Evolutionary conservation across 1,139 yeast genomes (phyloP).

Genomic region (Zygosaccharomyces pseudobailii): DNA sequence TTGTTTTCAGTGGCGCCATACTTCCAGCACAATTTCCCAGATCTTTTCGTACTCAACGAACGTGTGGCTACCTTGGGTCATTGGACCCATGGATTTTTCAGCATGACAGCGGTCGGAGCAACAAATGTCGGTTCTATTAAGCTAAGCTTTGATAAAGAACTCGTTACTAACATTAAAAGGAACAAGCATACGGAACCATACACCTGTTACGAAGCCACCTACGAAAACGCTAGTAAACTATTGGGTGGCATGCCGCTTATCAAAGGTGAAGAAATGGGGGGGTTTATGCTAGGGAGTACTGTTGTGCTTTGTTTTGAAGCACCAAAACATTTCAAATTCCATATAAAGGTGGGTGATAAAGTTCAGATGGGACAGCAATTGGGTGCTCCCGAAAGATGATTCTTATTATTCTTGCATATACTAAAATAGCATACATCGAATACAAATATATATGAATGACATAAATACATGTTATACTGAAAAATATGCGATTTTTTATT

Average conservation of each 20-base stretch:
- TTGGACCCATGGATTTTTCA: constrained; percentile 95
- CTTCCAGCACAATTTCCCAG: constrained; percentile 81
- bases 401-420: not conserved
- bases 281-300: constrained; percentile 92
- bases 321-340: constrained; percentile 70
- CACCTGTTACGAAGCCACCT: constrained; percentile 93
- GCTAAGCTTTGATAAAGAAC: constrained; percentile 85
- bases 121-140: constrained; percentile 96
- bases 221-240: constrained; percentile 70
- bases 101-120: constrained; percentile 99
- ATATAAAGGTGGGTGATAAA: constrained; percentile 63
- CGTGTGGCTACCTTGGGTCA: constrained; percentile 92
- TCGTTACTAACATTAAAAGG: constrained; percentile 61
- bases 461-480: not conserved
- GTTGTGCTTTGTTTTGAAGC: constrained; percentile 96
- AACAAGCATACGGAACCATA: constrained; percentile 46
- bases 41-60: constrained; percentile 87
- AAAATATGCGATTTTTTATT: not conserved
- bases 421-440: not conserved
- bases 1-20: constrained; percentile 95
- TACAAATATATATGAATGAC: constrained; percentile 1
- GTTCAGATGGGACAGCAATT: constrained; percentile 83
- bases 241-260: constrained; percentile 84
- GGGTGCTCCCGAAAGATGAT: constrained; percentile 47
- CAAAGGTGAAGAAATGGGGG: constrained; percentile 96